Percentiles rank a stretch among this genome's conserved stretches.
phyloP scores from a whole-genome alignment of 352 stramenopile genomes.

The Globisporangium middletonii region DNA sequence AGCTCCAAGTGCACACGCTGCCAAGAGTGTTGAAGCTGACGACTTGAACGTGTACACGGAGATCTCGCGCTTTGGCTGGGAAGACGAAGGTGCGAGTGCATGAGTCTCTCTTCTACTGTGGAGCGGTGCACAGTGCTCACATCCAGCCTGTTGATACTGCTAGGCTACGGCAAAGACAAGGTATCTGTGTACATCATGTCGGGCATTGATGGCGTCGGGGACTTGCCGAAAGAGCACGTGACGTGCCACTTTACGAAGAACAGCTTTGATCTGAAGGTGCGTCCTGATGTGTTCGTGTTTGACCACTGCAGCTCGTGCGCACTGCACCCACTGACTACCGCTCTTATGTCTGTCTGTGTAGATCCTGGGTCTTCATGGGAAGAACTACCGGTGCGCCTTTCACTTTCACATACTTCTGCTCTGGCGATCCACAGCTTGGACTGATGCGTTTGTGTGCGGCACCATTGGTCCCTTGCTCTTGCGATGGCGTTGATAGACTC shows the following conservation, averaged over 20 bases:
- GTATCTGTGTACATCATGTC: slow-evolving; percentile 82
- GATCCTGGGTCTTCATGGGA: slow-evolving; percentile 60
- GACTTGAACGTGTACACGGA: slow-evolving; percentile 72
- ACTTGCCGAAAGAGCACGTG: slow-evolving; percentile 64
- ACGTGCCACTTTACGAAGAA: slow-evolving; percentile 74
- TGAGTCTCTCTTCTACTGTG: not conserved
- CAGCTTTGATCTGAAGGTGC: slow-evolving; percentile 80
- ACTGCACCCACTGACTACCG: not conserved
- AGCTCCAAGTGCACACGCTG: slow-evolving; percentile 21
- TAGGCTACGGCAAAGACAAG: slow-evolving; percentile 82
- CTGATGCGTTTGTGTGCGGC: not conserved
- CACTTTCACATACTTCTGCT: no score
- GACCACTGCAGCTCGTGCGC: no score
- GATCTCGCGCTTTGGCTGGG: slow-evolving; percentile 83
- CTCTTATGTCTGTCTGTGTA: slow-evolving; percentile 3
- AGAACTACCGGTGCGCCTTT: slow-evolving; percentile 53
- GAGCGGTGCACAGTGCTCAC: not conserved
- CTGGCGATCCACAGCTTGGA: not conserved
- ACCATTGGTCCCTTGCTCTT: not conserved
- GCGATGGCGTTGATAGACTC: slow-evolving; percentile 24
- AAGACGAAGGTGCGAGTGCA: slow-evolving; percentile 52
- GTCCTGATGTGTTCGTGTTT: not conserved
- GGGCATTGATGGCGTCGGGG: slow-evolving; percentile 69
- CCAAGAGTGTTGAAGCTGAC: slow-evolving; percentile 12
- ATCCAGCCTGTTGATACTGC: not conserved